Evolutionary conservation across 2,329 filamentous ascomycete species (phyloP), one percentile per base, ranked within the genome.

Genomic region (Cadophora gregata): DNA sequence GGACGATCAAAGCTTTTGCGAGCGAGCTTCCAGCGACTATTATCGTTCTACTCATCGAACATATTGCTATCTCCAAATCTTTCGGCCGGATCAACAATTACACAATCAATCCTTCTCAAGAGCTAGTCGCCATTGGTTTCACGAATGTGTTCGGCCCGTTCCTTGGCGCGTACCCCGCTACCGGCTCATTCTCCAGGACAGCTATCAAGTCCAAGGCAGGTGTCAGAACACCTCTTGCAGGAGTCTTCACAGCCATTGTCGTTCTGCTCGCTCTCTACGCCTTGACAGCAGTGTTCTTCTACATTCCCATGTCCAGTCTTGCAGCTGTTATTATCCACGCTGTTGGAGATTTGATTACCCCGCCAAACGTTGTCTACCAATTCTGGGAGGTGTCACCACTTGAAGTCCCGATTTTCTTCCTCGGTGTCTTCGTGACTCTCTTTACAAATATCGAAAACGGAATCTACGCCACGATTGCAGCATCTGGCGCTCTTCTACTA

Each of bases 201-300:
- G 95, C 96, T 61, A 97, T 98, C 81, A 97, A 97, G 79, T 96
- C 95, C 4, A 98, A 98, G 80, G 94, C 96, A 60, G 96, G 96
- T 75, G 95, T 97, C 4, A 89, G 93, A 25, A 97, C 94, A 0
- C 95, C 95, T 0, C 88, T 97, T 63, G 93, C 93, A n/a, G 95
- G 96, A 80, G 86, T 97, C 50, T 92, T 98, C 70, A 97, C 94
- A 7, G 94, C 92, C 0, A 64, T 91, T 16, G 86, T 98, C 16
- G 95, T 98, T 6, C 85, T 98, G 0, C 82, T 98, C 7, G 94
- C 96, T 42, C 93, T 97, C 69, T 98, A 97, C 75, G 92, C 92
- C 12, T 81, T 98, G 56, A 90, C 95, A 0, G 88, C 90, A 0
- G 89, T 97, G 33, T 98, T 98, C 84, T 97, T 89, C 81, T 98